Evolutionary conservation across 1,139 yeast species (phyloP).

Genomic region (Taphrina confusa): DNA sequence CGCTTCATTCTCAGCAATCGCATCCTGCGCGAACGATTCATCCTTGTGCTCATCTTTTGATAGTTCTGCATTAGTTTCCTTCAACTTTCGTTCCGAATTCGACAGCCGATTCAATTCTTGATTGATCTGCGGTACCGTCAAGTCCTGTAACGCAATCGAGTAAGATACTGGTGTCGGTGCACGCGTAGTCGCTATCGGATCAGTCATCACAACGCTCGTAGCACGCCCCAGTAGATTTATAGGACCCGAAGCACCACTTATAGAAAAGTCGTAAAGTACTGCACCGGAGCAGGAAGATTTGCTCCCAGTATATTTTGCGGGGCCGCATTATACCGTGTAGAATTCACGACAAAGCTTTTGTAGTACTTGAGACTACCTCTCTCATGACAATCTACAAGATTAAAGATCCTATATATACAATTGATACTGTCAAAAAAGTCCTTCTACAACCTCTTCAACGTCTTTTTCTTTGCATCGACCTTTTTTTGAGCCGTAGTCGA

Average conservation of each 20-base stretch:
- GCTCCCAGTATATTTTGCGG: too few relatives aligned
- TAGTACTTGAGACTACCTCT: too few relatives aligned
- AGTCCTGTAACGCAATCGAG: conserved; percentile 35
- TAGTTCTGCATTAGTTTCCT: conserved; percentile 43
- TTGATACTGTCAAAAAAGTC: not conserved
- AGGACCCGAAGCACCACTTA: too few relatives aligned
- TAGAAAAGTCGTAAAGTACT: too few relatives aligned
- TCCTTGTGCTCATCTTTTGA: conserved; percentile 37
- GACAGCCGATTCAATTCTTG: conserved; percentile 43
- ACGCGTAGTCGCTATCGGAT: conserved; percentile 11
- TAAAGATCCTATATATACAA: too few relatives aligned
- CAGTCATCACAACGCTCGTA: too few relatives aligned
- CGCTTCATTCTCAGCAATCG: conserved; percentile 42
- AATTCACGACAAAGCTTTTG: too few relatives aligned
- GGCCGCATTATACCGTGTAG: too few relatives aligned
- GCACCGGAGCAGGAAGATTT: too few relatives aligned
- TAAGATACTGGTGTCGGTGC: conserved; percentile 29
- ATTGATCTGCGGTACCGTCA: conserved; percentile 37
- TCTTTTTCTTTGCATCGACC: conserved; percentile 20
- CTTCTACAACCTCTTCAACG: conserved; percentile 7
- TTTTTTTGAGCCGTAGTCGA: conserved; percentile 1
- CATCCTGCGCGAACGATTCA: conserved; percentile 39
- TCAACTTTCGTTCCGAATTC: conserved; percentile 44
- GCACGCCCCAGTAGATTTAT: too few relatives aligned
- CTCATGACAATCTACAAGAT: too few relatives aligned